Base-by-base conservation (phyloP, 2,329 filamentous ascomycete species). In the Plenodomus tracheiphilus region DNA sequence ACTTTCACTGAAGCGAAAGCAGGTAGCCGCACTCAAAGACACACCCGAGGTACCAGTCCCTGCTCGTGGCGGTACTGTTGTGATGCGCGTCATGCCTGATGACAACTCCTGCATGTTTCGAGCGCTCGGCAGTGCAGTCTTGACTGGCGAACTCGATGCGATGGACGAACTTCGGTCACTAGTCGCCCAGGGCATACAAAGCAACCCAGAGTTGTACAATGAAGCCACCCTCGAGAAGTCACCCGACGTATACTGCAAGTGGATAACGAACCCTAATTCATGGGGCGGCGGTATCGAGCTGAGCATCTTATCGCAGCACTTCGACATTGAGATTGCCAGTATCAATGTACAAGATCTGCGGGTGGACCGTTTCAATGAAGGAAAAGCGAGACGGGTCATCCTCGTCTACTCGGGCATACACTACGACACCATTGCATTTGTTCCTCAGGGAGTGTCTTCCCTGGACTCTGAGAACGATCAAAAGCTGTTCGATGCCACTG, bases 41-140 rank as follows among this genome's bases (percentile, higher is more conserved):
- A 82, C 84, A 1, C 85, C 85, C 0, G 83, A 86, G 60, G 72
- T 87, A 1, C 74, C 79, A 0, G 76, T 86, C 0, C 79, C 82
- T 6, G 75, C 79, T 21, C 79, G 82, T 41, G 75, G 75, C 25
- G 83, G 82, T 39, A 81, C 79, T 1, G 71, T 83, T 16, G 88
- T 95, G 8, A 81, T 97, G 16, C 87, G 93, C 13, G 89, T 97
- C 42, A 97, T 97, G 93, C 91, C 92, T 4, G 93, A 97, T 66
- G 93, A 97, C 72, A 97, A 97, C 73, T 91, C 86, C 49, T 97
- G 93, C 74, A 85, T 97, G 64, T 97, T 97, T 73, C 88, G 91
- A 21, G 92, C 93, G 0, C 85, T 97, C 39, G 89, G 89, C 15
- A 88, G 86, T 45, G 88, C 88, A 2, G 80, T 96, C n/a, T 83